phyloP scores from a whole-genome alignment of 2,329 filamentous ascomycete species.

The Sclerotinia trifoliorum region DNA sequence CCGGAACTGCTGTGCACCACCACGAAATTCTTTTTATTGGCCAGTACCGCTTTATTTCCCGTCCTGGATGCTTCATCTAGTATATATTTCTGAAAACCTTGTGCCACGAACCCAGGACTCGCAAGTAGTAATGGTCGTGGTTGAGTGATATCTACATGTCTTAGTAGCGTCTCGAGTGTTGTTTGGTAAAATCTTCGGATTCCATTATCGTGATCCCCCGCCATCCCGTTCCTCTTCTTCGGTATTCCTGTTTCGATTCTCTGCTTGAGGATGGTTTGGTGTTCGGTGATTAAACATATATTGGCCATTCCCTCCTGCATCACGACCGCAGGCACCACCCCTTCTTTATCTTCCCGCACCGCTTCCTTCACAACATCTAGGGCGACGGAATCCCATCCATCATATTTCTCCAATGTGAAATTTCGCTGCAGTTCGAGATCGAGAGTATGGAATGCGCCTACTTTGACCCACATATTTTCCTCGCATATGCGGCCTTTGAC shows the following conservation, averaged over 20 bases:
- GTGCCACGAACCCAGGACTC: constrained; percentile 83
- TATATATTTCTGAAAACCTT: constrained; percentile 75
- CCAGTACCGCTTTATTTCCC: constrained; percentile 67
- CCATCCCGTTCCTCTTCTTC: constrained; percentile 61
- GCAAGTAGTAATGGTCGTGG: constrained; percentile 77
- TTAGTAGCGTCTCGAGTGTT: constrained; percentile 70
- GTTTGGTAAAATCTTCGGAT: constrained; percentile 77
- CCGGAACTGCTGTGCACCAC: constrained; percentile 84
- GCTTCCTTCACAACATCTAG: constrained; percentile 75
- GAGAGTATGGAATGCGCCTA: constrained; percentile 68
- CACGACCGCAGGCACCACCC: constrained; percentile 83
- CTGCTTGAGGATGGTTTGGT: constrained; percentile 73
- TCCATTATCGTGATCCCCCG: constrained; percentile 66
- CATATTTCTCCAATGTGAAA: constrained; percentile 82
- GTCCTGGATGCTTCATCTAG: constrained; percentile 58
- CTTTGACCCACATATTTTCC: constrained; percentile 65
- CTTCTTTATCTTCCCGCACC: constrained; percentile 73
- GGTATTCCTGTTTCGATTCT: constrained; percentile 65
- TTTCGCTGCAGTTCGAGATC: constrained; percentile 85
- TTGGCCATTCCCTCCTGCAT: constrained; percentile 89
- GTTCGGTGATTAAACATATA: constrained; percentile 78
- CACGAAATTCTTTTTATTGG: constrained; percentile 60
- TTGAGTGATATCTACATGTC: constrained; percentile 71
- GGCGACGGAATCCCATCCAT: constrained; percentile 89
- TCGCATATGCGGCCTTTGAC: constrained; percentile 64